Evolutionary conservation across 108 stramenopile species (phyloP).

Genomic region (Nitzschia sp.): DNA sequence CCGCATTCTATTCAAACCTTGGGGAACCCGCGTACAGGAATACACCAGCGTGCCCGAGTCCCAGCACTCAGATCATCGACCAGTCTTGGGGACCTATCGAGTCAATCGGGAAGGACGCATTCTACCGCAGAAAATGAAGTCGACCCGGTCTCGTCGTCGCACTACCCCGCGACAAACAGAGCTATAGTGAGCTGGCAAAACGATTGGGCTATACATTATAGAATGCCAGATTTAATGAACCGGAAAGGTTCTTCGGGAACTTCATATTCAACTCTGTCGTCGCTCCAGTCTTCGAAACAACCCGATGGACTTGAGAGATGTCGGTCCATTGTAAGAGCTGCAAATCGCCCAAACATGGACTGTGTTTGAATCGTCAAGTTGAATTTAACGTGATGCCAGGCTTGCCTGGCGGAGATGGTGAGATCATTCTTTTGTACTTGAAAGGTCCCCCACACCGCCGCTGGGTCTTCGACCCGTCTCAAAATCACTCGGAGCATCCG

Average conservation of each 20-base stretch:
- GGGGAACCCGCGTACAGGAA: constrained; percentile 60
- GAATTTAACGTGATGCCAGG: constrained; percentile 51
- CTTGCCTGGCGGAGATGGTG: constrained; percentile 56
- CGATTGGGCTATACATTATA: constrained; percentile 23
- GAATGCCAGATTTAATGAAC: constrained; percentile 55
- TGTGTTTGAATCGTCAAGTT: constrained; percentile 54
- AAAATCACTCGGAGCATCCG: constrained; percentile 51
- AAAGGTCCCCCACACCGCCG: constrained; percentile 71
- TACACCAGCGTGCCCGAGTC: constrained; percentile 59
- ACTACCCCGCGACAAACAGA: no score
- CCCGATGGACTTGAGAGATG: constrained; percentile 60
- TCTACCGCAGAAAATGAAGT: constrained; percentile 14
- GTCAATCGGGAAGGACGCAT: constrained; percentile 42
- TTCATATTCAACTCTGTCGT: constrained; percentile 60
- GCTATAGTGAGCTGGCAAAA: no score
- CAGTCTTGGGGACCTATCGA: constrained; percentile 72
- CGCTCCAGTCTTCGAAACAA: constrained; percentile 57
- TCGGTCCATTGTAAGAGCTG: constrained; percentile 51
- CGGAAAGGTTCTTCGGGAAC: constrained; percentile 63
- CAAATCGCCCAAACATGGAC: constrained; percentile 46
- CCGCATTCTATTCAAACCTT: constrained; percentile 76
- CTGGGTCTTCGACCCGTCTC: constrained; percentile 35
- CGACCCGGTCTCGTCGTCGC: background rate
- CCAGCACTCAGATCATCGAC: constrained; percentile 81
- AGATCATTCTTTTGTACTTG: constrained; percentile 59